These are phyloP conservation scores for Fusarium longipes DNA, from an alignment of 2,329 filamentous ascomycete genomes.

Conservation along the genomic window DNA sequence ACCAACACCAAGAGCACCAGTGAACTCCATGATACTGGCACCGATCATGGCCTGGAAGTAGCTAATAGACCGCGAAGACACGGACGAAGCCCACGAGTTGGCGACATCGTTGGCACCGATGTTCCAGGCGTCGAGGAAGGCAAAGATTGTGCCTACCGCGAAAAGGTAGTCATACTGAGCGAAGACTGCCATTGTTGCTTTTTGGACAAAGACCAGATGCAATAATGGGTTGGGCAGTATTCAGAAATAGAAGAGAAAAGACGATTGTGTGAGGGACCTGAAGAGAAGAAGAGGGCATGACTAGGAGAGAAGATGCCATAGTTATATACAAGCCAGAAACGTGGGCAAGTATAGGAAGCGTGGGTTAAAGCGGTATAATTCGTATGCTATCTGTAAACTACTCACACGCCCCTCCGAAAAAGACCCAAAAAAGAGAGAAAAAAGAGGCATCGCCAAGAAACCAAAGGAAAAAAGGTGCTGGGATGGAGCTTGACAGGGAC, in stretches of 20 bases:
- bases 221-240: not conserved
- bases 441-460: constrained; percentile 30
- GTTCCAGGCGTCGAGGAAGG: constrained; percentile 74
- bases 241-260: not conserved
- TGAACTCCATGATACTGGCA: constrained; percentile 70
- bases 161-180: constrained; percentile 72
- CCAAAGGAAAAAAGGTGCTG: constrained; percentile 1
- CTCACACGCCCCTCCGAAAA: constrained; percentile 16
- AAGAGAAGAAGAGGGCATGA: not conserved
- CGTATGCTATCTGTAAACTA: not conserved
- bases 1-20: constrained; percentile 70
- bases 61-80: constrained; percentile 74
- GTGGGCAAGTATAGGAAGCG: not conserved
- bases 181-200: constrained; percentile 42
- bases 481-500: constrained; percentile 19
- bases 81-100: constrained; percentile 80
- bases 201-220: constrained; percentile 2
- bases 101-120: constrained; percentile 76
- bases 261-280: constrained; percentile 11
- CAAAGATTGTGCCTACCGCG: constrained; percentile 72
- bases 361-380: not conserved
- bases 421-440: not conserved
- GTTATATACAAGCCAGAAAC: constrained; percentile 23
- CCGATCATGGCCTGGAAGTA: constrained; percentile 70
- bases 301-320: constrained; percentile 8